Percentiles rank a stretch among this genome's conserved stretches.
Conservation (phyloP, 495 filamentous ascomycete genomes). For the Aeminium ludgeri region DNA sequence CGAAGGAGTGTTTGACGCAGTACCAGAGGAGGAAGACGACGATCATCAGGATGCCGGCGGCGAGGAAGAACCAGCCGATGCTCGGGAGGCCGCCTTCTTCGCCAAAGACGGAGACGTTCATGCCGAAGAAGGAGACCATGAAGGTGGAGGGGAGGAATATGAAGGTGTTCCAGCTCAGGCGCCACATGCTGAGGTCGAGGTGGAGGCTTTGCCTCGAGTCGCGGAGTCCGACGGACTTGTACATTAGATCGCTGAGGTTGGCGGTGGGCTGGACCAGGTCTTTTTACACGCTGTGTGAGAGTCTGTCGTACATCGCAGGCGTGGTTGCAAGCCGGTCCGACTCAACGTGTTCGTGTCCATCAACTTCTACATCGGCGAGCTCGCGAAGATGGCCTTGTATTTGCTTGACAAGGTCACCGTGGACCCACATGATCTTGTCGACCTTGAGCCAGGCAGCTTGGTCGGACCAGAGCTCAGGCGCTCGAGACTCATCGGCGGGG, state of each 20-base stretch:
- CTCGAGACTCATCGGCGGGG: slow-evolving; percentile 37
- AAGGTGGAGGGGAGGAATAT: slow-evolving; percentile 42
- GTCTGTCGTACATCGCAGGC: slow-evolving; percentile 27
- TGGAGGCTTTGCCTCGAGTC: slow-evolving; percentile 35
- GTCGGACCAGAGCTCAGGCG: slow-evolving; percentile 39
- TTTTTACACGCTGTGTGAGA: slow-evolving; percentile 30
- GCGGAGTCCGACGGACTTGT: slow-evolving; percentile 38
- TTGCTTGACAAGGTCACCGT: slow-evolving; percentile 32
- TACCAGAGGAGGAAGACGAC: slow-evolving; percentile 33
- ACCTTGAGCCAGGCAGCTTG: slow-evolving; percentile 35
- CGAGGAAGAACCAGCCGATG: slow-evolving; percentile 37
- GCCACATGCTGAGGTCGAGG: slow-evolving; percentile 33
- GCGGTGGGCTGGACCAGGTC: slow-evolving; percentile 35
- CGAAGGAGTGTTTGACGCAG: slow-evolving; percentile 32
- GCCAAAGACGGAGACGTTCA: slow-evolving; percentile 34
- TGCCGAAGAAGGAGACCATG: slow-evolving; percentile 35
- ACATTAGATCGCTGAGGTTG: slow-evolving; percentile 35
- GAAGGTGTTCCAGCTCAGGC: slow-evolving; percentile 23
- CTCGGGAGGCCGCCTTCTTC: slow-evolving; percentile 19
- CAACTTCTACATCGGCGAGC: slow-evolving; percentile 16
- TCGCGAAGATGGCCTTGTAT: slow-evolving; percentile 25
- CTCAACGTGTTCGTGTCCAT: slow-evolving; percentile 16
- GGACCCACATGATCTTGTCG: slow-evolving; percentile 35
- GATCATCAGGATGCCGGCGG: slow-evolving; percentile 30
- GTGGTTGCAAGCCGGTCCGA: slow-evolving; percentile 27